Conservation (phyloP, 352 stramenopile species). For the Pythium angustatum region DNA sequence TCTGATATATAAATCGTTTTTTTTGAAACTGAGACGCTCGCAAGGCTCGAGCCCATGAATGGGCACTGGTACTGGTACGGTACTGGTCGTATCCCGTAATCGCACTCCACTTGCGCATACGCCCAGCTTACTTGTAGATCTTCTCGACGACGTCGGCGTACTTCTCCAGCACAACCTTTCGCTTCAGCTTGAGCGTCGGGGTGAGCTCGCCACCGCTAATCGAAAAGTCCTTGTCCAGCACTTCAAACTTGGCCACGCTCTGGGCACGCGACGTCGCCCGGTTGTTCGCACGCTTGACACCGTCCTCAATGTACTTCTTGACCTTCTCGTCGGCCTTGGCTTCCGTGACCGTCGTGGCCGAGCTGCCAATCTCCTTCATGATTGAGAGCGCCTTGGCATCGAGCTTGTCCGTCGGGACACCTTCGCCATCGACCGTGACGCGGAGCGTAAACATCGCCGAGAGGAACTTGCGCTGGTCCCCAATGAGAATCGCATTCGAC, state of each 20-base stretch:
- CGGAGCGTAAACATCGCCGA: slow-evolving; percentile 86
- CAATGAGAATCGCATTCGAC: slow-evolving; percentile 93
- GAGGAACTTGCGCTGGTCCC: slow-evolving; percentile 93
- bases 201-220: slow-evolving; percentile 92
- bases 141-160: slow-evolving; percentile 88
- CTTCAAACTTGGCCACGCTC: slow-evolving; percentile 84
- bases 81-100: too few species aligned
- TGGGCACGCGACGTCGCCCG: slow-evolving; percentile 80
- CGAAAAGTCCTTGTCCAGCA: slow-evolving; percentile 91
- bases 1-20: slow-evolving; percentile 3
- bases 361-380: slow-evolving; percentile 63
- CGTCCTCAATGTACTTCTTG: slow-evolving; percentile 68
- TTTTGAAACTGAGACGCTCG: too few species aligned
- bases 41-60: too few species aligned
- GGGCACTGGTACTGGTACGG: too few species aligned
- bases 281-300: slow-evolving; percentile 78
- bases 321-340: slow-evolving; percentile 77
- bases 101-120: too few species aligned
- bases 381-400: slow-evolving; percentile 66
- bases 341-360: slow-evolving; percentile 67
- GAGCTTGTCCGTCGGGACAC: slow-evolving; percentile 77
- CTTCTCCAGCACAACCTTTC: slow-evolving; percentile 91
- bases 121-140: slow-evolving; percentile 87
- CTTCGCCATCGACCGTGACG: slow-evolving; percentile 79
- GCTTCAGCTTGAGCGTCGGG: slow-evolving; percentile 96